These are phyloP conservation scores for Chalaropsis thielavioides DNA, from an alignment of 2,329 filamentous ascomycete species.

Conservation along the genomic window DNA sequence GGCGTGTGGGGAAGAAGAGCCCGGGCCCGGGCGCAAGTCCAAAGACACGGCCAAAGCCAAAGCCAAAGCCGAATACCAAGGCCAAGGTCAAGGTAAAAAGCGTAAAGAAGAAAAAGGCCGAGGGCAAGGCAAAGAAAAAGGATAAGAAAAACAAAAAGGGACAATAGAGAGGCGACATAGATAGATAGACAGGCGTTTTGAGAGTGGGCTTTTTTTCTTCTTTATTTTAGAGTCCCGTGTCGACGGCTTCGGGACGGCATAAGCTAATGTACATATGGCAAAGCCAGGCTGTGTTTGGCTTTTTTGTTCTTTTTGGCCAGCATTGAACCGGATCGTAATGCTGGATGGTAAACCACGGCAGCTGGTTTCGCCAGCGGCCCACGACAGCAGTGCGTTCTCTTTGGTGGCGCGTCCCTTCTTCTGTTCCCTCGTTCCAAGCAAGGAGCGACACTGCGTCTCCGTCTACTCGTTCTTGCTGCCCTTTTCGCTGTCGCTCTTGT, in stretches of 20 bases:
- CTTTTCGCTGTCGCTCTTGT: constrained; percentile 9
- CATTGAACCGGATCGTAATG: neutral
- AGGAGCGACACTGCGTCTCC: no score
- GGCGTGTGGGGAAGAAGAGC: neutral
- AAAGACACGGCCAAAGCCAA: neutral
- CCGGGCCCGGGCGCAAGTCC: neutral
- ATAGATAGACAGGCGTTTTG: neutral
- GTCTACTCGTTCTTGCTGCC: constrained; percentile 6
- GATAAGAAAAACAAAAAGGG: neutral
- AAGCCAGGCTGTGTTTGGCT: neutral
- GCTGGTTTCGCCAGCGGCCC: neutral
- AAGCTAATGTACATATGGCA: neutral
- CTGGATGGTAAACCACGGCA: neutral
- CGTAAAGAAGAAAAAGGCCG: neutral
- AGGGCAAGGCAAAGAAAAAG: neutral
- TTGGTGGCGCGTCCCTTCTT: neutral
- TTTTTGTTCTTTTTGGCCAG: neutral
- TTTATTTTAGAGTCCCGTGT: neutral
- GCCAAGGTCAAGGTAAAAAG: neutral
- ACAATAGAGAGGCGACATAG: neutral
- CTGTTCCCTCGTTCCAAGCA: neutral
- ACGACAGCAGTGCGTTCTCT: neutral
- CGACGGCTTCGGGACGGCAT: neutral
- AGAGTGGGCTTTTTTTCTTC: neutral
- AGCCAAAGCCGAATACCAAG: neutral